Evolutionary conservation across 345 rosid species (phyloP).

Genomic region (Carallia pectinifolia): DNA sequence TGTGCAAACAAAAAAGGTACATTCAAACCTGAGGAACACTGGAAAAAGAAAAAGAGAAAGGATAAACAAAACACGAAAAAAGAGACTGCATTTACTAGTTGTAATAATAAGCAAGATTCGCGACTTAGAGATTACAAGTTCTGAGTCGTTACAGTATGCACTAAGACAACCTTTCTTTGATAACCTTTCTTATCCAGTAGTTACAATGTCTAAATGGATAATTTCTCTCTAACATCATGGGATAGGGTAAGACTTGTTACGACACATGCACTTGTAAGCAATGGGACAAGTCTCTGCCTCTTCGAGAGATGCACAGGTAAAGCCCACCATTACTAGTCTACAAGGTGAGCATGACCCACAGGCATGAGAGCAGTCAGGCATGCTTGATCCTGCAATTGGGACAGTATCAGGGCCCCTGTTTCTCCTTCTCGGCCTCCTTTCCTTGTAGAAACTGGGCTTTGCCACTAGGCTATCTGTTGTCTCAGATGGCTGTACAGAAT

Average conservation of each 20-base stretch:
- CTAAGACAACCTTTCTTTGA: too few species aligned
- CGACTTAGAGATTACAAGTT: neutral
- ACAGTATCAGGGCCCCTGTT: conserved; percentile 51
- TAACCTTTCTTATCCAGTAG: too few species aligned
- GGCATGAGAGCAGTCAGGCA: conserved; percentile 88
- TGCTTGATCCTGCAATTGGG: conserved; percentile 73
- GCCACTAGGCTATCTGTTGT: neutral
- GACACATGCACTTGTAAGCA: conserved; percentile 95
- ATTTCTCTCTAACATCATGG: conserved; percentile 34
- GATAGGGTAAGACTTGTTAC: conserved; percentile 78
- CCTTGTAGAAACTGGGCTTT: conserved; percentile 24
- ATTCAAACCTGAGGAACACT: neutral
- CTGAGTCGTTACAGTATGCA: neutral
- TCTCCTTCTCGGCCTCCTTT: conserved; percentile 18
- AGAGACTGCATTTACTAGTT: neutral
- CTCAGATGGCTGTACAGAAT: conserved; percentile 3
- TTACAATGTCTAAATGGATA: neutral
- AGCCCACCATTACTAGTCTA: conserved; percentile 87
- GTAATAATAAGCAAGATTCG: neutral
- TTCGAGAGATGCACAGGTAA: conserved; percentile 70
- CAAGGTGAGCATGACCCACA: conserved; percentile 93
- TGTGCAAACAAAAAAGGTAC: neutral
- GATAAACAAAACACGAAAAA: neutral
- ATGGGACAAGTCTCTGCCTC: conserved; percentile 98
- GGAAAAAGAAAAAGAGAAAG: neutral